These are phyloP conservation scores for Pyracantha coccinea DNA, from an alignment of 331 rosid species.

Conservation along the genomic window DNA sequence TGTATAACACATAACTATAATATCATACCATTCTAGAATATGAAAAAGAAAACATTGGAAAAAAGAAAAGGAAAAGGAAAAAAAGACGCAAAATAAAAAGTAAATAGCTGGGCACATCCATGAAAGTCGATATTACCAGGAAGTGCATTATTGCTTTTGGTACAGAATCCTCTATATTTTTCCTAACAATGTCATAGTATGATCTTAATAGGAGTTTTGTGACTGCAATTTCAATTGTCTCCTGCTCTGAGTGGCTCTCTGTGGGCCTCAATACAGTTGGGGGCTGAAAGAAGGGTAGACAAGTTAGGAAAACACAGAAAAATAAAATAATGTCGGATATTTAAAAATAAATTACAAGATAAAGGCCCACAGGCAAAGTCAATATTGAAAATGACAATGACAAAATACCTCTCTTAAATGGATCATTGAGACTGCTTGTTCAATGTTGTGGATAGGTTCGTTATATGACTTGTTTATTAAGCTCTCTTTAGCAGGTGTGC, in stretches of 20 bases:
- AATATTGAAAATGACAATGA: slow-evolving; percentile 1
- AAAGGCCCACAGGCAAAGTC: slow-evolving; percentile 2
- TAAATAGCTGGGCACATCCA: not conserved
- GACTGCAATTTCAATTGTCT: slow-evolving; percentile 57
- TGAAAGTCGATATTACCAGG: slow-evolving; percentile 50
- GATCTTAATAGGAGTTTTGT: slow-evolving; percentile 84
- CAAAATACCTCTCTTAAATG: slow-evolving; percentile 75
- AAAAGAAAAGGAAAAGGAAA: not conserved
- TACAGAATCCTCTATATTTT: slow-evolving; percentile 71
- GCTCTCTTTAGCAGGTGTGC: slow-evolving; percentile 47
- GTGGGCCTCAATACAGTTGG: slow-evolving; percentile 77
- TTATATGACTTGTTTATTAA: slow-evolving; percentile 28
- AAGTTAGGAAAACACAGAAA: slow-evolving; percentile 4
- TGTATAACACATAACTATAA: not conserved
- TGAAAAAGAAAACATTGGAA: not conserved
- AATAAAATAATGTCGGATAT: not conserved
- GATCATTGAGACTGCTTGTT: slow-evolving; percentile 55
- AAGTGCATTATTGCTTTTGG: slow-evolving; percentile 98
- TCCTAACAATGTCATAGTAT: slow-evolving; percentile 83
- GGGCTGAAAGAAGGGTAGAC: slow-evolving; percentile 44
- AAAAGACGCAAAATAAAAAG: not conserved
- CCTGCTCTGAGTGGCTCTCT: slow-evolving; percentile 68
- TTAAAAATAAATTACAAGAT: not conserved
- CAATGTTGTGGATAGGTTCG: slow-evolving; percentile 55
- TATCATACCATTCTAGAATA: not conserved